Evolutionary conservation across 148 eudicot species (phyloP), one percentile per base, ranked within the genome.

Genomic region (Camellia japonica): DNA sequence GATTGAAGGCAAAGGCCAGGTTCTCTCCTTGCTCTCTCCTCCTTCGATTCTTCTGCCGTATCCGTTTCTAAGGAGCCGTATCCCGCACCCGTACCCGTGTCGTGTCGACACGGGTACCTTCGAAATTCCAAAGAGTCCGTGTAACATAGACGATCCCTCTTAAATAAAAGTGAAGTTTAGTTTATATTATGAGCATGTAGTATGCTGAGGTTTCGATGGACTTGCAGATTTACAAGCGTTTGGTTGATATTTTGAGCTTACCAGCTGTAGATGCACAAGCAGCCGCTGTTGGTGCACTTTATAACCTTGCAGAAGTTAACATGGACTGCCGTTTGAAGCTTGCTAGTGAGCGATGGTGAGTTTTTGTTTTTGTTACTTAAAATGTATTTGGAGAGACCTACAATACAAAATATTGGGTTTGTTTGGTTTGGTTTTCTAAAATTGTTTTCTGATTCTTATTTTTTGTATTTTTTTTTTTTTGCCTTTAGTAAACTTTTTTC

Each of bases 241-340:
- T 96, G 80, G 93, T 96, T 71, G 98, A 96, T 91, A 89, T 96
- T 38, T 87, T 96, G 80, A 90, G 94, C 87, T 85, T 89, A 23
- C 92, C 97, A 79, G 92, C 89, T 70, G 83, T 67, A 47, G 98
- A 96, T 79, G 91, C 99, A 49, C 99, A 96, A 86, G 94, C 95
- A 46, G 99, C 98, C 55, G 98, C 99, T 80, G 90, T 93, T 71
- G 94, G 97, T 47, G 99, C 97, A 74, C 89, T 95, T 46, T 93
- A 93, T 87, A 89, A 92, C 84, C 93, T 95, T 80, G 95, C 90
- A 47, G 99, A 96, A 85, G 90, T 96, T 60, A 96, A 93, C 75
- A 90, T 93, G 97, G 97, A 95, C 73, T 90, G 98, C 80, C 89
- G 99, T 68, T 74, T 92, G 82, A 96, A 92, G 86, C 92, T 96